Conservation (phyloP, 2,329 filamentous ascomycete species). For the Colletotrichum truncatum region DNA sequence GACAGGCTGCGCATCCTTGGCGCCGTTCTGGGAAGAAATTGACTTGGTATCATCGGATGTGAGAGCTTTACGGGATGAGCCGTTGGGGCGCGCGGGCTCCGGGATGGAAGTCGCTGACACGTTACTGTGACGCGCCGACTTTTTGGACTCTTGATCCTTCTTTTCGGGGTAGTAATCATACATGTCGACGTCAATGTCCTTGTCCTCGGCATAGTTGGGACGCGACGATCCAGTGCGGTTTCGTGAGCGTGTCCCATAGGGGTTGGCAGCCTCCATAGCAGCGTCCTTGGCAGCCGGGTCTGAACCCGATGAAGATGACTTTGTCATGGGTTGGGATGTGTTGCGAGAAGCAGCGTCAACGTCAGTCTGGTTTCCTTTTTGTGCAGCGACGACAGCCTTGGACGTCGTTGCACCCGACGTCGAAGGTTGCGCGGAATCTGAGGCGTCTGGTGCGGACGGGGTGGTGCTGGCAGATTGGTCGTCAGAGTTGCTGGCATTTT, state of each 20-base stretch:
- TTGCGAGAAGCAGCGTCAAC: constrained; percentile 42
- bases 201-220: constrained; percentile 95
- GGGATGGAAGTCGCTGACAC: constrained; percentile 48
- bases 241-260: constrained; percentile 93
- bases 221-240: constrained; percentile 84
- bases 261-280: constrained; percentile 65
- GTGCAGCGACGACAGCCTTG: constrained; percentile 16
- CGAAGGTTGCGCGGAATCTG: constrained; percentile 28
- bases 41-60: constrained; percentile 50
- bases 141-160: constrained; percentile 67
- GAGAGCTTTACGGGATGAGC: constrained; percentile 50
- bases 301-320: constrained; percentile 55
- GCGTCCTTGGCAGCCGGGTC: constrained; percentile 58
- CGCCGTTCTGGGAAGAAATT: constrained; percentile 42
- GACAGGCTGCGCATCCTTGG: constrained; percentile 45
- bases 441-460: constrained; percentile 26
- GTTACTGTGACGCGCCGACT: constrained; percentile 59
- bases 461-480: constrained; percentile 32
- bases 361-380: constrained; percentile 43
- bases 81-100: constrained; percentile 42
- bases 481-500: constrained; percentile 26
- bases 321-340: constrained; percentile 55
- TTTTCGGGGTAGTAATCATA: constrained; percentile 74
- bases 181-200: constrained; percentile 85
- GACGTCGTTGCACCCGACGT: constrained; percentile 21